Evolutionary conservation across 2,329 filamentous ascomycete species (phyloP), one percentile per base, ranked within the genome.

Genomic region (Fusarium citri): DNA sequence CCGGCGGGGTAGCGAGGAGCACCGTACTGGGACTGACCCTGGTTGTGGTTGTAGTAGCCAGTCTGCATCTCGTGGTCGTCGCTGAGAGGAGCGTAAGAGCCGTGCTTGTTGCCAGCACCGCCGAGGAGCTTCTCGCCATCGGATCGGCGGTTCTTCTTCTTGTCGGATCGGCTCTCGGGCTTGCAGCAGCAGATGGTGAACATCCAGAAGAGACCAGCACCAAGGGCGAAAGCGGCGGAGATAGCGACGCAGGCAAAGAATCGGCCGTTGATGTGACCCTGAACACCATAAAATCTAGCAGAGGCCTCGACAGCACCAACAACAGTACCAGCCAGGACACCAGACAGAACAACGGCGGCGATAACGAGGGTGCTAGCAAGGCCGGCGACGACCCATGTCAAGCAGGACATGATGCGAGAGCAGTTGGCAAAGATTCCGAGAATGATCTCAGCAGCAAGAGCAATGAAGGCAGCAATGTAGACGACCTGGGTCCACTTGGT

Each of bases 191-290:
- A 98, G 76, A 92, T 88, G 80, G 90, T 93, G 80, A 97, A 89
- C 77, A 94, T 83, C 95, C 96, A 98, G 91, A 98, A 98, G 78
- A 97, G 82, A 69, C 88, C 89, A 10, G 92, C 91, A 43, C 80
- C 92, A 34, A 96, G 78, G 66, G 91, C 91, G 78, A 97, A 94
- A 28, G 88, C 92, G 41, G 91, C 91, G 45, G 90, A 91, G 64
- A 98, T 84, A 93, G 94, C 98, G 74, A 92, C 88, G 22, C 89
- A 82, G 37, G 86, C 86, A 57, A 96, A 89, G 83, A 92, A 95
- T 63, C 85, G 83, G 30, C 79, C 87, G 82, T 94, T 92, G 78
- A 97, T 82, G 53, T 78, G 80, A 53, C 89, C 88, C 8, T 87
- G 80, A 72, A 95, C 91, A 66, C 91, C 89, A 80, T 96, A 97